Evolutionary conservation across 441 rosid species (phyloP), one percentile per base, ranked within the genome.

Genomic region (Sinapis alba): DNA sequence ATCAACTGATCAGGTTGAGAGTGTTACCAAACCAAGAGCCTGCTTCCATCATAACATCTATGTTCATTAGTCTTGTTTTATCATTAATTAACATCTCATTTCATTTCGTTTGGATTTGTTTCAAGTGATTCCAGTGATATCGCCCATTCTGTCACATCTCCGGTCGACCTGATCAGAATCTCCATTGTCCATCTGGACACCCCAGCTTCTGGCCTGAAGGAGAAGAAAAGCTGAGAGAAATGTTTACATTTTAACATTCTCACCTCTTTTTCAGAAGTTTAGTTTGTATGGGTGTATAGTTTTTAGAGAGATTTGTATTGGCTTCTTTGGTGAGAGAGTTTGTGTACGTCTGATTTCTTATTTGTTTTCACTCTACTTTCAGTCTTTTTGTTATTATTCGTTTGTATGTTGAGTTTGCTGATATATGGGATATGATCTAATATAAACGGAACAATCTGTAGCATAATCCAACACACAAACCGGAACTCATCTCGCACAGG

Each of bases 161-260:
- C 4, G 45, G 45, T 38, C 45, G 15, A 38, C 15, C 45, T 38
- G 45, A 38, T 38, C 15, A 1, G 15, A 38, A 12, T 1, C 15
- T 12, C n/a, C 45, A 38, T 38, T 12, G 15, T 38, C 45, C 45
- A 38, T 38, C 45, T 38, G 45, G 15, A 38, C 15, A 15, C 3
- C 45, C 36, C 15, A 38, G 45, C 5, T 13, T 38, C 15, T 15
- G 45, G 45, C 45, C n/a, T 38, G 51, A 63, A 38, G 57, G 65
- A 73, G 76, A 63, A 43, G 77, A 27, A 28, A 64, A 27, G 64
- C 65, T n/a, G 65, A 65, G 77, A 26, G 65, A 75, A 19, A 68
- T 68, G 74, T 66, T 75, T 57, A 75, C 73, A 76, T 76, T 62
- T 76, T 76, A 62, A 63, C 65, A 20, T 27, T 69, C 63, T 69